phyloP scores from a whole-genome alignment of 495 filamentous ascomycete genomes.

The Penicillium egyptiacum region DNA sequence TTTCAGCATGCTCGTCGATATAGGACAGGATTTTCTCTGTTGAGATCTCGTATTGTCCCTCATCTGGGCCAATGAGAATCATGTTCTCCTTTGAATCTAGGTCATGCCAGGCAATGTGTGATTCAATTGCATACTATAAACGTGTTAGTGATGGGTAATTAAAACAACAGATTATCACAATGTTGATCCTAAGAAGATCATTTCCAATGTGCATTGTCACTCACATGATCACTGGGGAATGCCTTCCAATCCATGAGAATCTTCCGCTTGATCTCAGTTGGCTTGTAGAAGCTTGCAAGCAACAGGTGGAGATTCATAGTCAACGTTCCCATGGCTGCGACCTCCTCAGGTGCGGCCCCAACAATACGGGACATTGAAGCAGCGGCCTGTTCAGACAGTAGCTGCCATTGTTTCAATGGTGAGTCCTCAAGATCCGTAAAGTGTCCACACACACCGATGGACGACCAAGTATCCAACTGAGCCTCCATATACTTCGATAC shows the following conservation, averaged over 20 bases:
- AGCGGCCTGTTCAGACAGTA: slow-evolving; percentile 71
- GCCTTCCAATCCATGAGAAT: slow-evolving; percentile 93
- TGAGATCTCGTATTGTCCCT: slow-evolving; percentile 51
- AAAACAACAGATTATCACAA: background rate
- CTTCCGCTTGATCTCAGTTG: slow-evolving; percentile 70
- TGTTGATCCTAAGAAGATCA: background rate
- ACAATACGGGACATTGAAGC: slow-evolving; percentile 77
- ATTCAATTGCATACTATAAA: slow-evolving; percentile 82
- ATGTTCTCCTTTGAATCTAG: slow-evolving; percentile 68
- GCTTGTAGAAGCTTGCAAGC: slow-evolving; percentile 87
- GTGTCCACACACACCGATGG: slow-evolving; percentile 87
- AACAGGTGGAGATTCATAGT: slow-evolving; percentile 89
- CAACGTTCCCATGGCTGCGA: slow-evolving; percentile 90
- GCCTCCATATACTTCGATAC: slow-evolving; percentile 69
- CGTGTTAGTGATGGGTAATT: background rate
- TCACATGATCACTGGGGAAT: slow-evolving; percentile 89
- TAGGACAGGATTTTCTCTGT: slow-evolving; percentile 72
- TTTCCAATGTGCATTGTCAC: slow-evolving; percentile 14
- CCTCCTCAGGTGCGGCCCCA: slow-evolving; percentile 72
- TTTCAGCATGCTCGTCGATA: slow-evolving; percentile 71
- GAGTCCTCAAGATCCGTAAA: slow-evolving; percentile 77
- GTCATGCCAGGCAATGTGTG: slow-evolving; percentile 78
- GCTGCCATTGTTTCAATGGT: slow-evolving; percentile 73
- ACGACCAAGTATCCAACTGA: slow-evolving; percentile 85
- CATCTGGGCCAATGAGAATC: slow-evolving; percentile 69